A percentile compares a stretch with the other conserved stretches of the same genome.
Evolutionary conservation across 148 eudicot genomes (phyloP).

Genomic region (Camellia japonica): DNA sequence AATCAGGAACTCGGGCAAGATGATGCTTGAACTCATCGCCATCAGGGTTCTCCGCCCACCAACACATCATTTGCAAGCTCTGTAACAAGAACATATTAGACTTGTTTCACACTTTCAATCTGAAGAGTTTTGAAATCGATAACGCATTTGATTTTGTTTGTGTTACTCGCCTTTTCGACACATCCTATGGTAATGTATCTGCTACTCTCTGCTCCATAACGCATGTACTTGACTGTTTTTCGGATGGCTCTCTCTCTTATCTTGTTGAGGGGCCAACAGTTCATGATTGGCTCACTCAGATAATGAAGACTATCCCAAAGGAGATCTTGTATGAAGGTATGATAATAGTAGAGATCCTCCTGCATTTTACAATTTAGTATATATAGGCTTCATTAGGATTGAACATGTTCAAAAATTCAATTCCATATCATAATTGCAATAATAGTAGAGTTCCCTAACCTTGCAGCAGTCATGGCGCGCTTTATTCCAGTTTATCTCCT

Average conservation of each 20-base stretch:
- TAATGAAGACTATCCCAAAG: slow-evolving; percentile 17
- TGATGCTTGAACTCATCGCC: slow-evolving; percentile 17
- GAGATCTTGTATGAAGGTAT: slow-evolving; percentile 16
- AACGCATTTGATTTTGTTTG: not conserved
- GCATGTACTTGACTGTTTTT: slow-evolving; percentile 12
- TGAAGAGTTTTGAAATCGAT: too few species aligned
- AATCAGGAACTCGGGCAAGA: slow-evolving; percentile 20
- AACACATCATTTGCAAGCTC: slow-evolving; percentile 14
- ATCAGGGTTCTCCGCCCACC: slow-evolving; percentile 12
- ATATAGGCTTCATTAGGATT: not conserved
- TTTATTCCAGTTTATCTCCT: too few species aligned
- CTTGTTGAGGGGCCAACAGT: slow-evolving; percentile 13
- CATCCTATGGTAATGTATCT: slow-evolving; percentile 18
- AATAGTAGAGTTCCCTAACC: too few species aligned
- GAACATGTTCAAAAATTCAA: not conserved
- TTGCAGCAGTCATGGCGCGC: too few species aligned
- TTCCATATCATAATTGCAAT: not conserved
- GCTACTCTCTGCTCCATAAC: slow-evolving; percentile 9
- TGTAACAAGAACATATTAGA: not conserved
- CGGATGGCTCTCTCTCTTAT: slow-evolving; percentile 14
- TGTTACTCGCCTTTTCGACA: slow-evolving; percentile 1
- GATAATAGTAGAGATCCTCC: slow-evolving; percentile 17
- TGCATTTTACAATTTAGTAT: slow-evolving; percentile 3
- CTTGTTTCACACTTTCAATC: too few species aligned
- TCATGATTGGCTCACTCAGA: slow-evolving; percentile 7